Conservation (phyloP, 73 alveolate species). For the Breviolum minutum region DNA sequence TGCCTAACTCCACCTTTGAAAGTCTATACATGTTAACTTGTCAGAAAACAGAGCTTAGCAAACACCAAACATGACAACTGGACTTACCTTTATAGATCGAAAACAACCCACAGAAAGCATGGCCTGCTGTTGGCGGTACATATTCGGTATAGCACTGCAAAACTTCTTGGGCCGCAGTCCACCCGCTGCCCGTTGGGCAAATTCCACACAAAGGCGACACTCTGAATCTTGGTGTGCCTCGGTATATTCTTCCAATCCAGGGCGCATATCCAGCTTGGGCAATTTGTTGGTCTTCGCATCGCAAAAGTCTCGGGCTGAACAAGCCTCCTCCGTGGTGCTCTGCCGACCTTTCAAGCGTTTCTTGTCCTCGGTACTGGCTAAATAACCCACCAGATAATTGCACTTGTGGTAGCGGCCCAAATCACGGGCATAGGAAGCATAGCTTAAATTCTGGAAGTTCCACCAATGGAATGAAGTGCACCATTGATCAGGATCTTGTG, state of each 20-base stretch:
- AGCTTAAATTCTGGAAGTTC: not conserved
- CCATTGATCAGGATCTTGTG: conserved; percentile 23
- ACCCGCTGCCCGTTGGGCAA: conserved; percentile 33
- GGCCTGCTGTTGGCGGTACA: not conserved
- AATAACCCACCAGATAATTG: not conserved
- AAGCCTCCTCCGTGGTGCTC: conserved; percentile 10
- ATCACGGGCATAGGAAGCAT: conserved; percentile 36
- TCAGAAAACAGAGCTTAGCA: not conserved
- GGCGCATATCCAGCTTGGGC: conserved; percentile 50
- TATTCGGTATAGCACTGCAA: conserved; percentile 47
- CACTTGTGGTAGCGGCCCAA: conserved; percentile 39
- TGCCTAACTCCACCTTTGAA: too few relatives aligned
- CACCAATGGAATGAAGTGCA: not conserved
- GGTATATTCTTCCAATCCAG: conserved; percentile 6
- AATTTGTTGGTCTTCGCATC: not conserved
- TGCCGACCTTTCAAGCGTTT: not conserved
- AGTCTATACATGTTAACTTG: not conserved
- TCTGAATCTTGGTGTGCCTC: conserved; percentile 15
- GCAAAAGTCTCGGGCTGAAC: conserved; percentile 11
- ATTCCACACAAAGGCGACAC: conserved; percentile 15
- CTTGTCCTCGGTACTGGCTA: conserved; percentile 44
- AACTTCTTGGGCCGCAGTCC: conserved; percentile 42
- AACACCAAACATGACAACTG: not conserved
- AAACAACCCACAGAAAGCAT: not conserved
- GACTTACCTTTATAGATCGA: not conserved